Base-by-base conservation (phyloP, 2,329 filamentous ascomycete genomes). In the Calonectria crousiana region DNA sequence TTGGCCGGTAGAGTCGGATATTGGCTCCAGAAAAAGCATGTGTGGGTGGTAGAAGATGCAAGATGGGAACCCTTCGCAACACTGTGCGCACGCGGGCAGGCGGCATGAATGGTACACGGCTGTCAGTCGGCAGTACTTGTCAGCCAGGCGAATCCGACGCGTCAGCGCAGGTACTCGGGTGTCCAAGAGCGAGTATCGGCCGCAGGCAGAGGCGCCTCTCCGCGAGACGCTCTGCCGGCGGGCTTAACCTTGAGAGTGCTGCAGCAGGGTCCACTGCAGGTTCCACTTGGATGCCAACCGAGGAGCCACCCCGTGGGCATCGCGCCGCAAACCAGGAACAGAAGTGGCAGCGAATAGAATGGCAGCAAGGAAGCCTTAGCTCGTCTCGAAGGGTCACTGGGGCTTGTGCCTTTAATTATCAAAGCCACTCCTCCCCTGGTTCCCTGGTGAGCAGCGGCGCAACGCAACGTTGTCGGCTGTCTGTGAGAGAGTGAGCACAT, bases 351-450 rank as follows among this genome's bases (percentile, higher is more conserved):
- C 78, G 76, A 78, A 80, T 82, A 71, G 72, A 66, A 60, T 69
- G 52, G 64, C 52, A 28, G 74, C 75, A 77, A 71, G 74, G 58
- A 32, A 66, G 73, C 72, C 69, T 74, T 81, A 80, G 79, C 76
- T 76, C 73, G 75, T 81, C 81, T 82, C 75, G 76, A 73, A 67
- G 76, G 73, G 78, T 74, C 76, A 77, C 74, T 68, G 71, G 69
- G 75, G 77, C 75, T 78, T 74, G 77, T 66, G 75, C 81, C 80
- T 81, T 82, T 82, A 78, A 81, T 78, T 75, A 79, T 75, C 73
- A 72, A 51, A 56, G 52, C 75, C 78, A 73, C 76, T 72, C 69
- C 58, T 60, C 38, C 28, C 68, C 62, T 41, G 36, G 60, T 58
- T 60, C 68, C 70, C 41, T n/a, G 51, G 58, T 23, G 47, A 66